Base-by-base conservation (phyloP, 2,329 filamentous ascomycete species). In the Neobulgaria alba region DNA sequence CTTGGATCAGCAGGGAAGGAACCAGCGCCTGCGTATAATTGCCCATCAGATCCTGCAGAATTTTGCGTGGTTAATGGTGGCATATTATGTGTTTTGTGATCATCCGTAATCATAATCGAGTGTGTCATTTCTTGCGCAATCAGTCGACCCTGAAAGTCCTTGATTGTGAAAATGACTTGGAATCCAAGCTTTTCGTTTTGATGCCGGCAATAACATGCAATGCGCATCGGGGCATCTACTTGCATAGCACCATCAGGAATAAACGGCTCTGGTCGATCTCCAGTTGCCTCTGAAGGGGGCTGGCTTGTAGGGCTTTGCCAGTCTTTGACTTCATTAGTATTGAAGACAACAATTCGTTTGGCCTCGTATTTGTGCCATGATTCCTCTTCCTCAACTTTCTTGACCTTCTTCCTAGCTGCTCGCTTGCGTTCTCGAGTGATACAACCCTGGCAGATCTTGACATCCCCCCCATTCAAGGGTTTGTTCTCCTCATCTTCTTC, bases 21-120 rank as follows among this genome's bases (percentile, higher is more conserved):
- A 10, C 63, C 63, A 40, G 64, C 59, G 39, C 63, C 66, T 12
- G 68, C 59, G 15, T 67, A 54, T 45, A 42, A 57, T 50, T 43
- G 62, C 50, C 56, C 37, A 55, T 65, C 54, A 36, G 47, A 46
- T 26, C 51, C 32, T 53, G 45, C 42, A 54, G 61, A 49, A 29
- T 53, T 55, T 48, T 51, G 54, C 17, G 56, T 52, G 16, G 53
- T 46, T 30, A 58, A 48, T 33, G 58, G 38, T 37, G 69, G 63
- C 37, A 70, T 61, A 43, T 64, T 61, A 53, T 86, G 83, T 5
- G 87, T 95, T 67, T 96, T 96, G 67, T 96, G 90, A 57, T 98
- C 90, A 59, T 98, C 90, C 1, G 92, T 96, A 49, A 96, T 95
- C 75, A 95, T 90, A 50, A 96, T 94, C 0, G 87, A 85, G 41